Evolutionary conservation across 1,284 basidiomycete genomes (phyloP).

Genomic region (Naganishia albida): DNA sequence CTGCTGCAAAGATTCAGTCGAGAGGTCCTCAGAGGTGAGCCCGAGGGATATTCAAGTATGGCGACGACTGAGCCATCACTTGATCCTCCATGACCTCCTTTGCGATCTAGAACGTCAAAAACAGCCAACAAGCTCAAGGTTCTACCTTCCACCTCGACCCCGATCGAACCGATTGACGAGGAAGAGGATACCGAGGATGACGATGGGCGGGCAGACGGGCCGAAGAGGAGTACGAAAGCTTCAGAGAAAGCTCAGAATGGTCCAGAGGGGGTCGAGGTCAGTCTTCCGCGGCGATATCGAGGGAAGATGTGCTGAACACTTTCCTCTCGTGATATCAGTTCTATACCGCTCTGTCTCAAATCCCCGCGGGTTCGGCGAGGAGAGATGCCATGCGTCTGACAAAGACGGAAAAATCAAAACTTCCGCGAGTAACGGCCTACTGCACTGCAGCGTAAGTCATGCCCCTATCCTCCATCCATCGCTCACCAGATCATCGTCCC

Average conservation of each 20-base stretch:
- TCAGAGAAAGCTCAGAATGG: conserved; percentile 81
- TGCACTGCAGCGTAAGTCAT: conserved; percentile 85
- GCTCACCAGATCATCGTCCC: too few relatives aligned
- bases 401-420: conserved; percentile 87
- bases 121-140: conserved; percentile 36
- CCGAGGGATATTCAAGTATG: too few relatives aligned
- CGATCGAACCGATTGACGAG: background rate
- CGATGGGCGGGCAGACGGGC: conserved; percentile 51
- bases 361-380: conserved; percentile 89
- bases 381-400: conserved; percentile 86
- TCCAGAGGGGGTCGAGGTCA: conserved; percentile 65
- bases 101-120: conserved; percentile 66
- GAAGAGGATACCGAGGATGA: conserved; percentile 57
- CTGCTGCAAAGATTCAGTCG: conserved; percentile 44
- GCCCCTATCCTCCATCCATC: too few relatives aligned
- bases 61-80: background rate
- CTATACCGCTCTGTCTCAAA: conserved; percentile 85
- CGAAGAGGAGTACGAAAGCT: conserved; percentile 51
- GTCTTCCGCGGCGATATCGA: conserved; percentile 37
- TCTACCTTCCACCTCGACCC: conserved; percentile 24
- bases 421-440: conserved; percentile 94
- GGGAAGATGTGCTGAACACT: background rate
- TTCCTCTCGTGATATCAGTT: conserved; percentile 58
- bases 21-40: conserved; percentile 53
- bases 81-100: background rate